phyloP scores from a whole-genome alignment of 352 stramenopile species.

The Pythium apleroticum region DNA sequence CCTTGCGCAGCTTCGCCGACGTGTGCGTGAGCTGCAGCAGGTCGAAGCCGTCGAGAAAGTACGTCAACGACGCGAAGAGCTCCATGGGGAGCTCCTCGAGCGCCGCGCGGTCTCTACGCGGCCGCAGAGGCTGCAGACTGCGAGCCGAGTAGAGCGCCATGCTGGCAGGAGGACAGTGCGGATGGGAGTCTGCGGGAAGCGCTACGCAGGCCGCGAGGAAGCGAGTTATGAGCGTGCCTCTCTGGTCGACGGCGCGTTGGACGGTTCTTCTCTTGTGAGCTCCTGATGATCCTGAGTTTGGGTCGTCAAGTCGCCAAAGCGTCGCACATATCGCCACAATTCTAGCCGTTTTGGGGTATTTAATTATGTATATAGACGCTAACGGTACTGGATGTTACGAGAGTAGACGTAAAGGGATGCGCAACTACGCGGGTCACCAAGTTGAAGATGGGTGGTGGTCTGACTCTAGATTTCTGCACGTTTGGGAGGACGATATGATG shows the following conservation, averaged over 20 bases:
- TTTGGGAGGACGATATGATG: background rate
- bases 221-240: background rate
- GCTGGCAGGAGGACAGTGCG: background rate
- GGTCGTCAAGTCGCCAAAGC: background rate
- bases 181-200: background rate
- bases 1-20: conserved; percentile 6
- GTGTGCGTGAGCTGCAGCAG: conserved; percentile 31
- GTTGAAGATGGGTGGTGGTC: conserved; percentile 1
- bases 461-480: background rate
- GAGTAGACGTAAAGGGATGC: background rate
- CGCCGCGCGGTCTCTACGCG: background rate
- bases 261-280: background rate
- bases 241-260: conserved; percentile 13
- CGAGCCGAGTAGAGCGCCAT: conserved; percentile 20
- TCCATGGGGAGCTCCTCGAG: conserved; percentile 24
- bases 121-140: conserved; percentile 14
- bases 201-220: background rate
- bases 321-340: background rate
- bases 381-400: too few relatives aligned
- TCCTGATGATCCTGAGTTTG: background rate
- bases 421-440: background rate
- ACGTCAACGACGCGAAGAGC: conserved; percentile 23
- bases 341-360: background rate
- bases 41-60: conserved; percentile 34
- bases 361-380: background rate